These are phyloP conservation scores for Lycium barbarum DNA, from an alignment of 257 asterid genomes.

Conservation along the genomic window DNA sequence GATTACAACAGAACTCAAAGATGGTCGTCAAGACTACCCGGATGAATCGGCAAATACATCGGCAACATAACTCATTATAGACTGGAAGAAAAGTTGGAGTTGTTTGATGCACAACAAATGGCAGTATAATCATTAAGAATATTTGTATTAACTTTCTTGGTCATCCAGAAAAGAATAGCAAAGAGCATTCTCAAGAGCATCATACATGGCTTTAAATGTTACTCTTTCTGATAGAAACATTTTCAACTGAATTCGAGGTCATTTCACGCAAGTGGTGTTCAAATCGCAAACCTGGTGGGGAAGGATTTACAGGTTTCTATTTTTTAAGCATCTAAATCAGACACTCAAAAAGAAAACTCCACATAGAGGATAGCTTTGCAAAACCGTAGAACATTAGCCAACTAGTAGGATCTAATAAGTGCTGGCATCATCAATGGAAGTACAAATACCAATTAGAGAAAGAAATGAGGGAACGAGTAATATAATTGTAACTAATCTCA, in stretches of 20 bases:
- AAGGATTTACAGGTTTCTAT: not conserved
- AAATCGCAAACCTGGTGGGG: constrained; percentile 7
- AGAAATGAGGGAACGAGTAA: not conserved
- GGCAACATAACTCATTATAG: not conserved
- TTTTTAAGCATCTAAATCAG: constrained; percentile 12
- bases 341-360: not conserved
- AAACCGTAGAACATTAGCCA: not conserved
- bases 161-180: not conserved
- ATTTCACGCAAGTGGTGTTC: not conserved
- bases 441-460: not conserved
- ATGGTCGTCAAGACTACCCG: no score
- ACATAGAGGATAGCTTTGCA: not conserved
- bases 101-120: not conserved
- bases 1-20: no score
- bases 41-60: no score
- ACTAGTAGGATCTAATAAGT: not conserved
- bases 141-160: not conserved
- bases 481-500: not conserved
- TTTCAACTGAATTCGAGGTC: not conserved
- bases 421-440: not conserved
- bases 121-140: constrained; percentile 3
- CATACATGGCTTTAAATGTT: not conserved
- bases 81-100: not conserved
- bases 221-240: not conserved
- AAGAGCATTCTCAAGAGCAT: not conserved